Evolutionary conservation across 345 rosid species (phyloP), one percentile per base, ranked within the genome.

Genomic region (Hibiscus syriacus): DNA sequence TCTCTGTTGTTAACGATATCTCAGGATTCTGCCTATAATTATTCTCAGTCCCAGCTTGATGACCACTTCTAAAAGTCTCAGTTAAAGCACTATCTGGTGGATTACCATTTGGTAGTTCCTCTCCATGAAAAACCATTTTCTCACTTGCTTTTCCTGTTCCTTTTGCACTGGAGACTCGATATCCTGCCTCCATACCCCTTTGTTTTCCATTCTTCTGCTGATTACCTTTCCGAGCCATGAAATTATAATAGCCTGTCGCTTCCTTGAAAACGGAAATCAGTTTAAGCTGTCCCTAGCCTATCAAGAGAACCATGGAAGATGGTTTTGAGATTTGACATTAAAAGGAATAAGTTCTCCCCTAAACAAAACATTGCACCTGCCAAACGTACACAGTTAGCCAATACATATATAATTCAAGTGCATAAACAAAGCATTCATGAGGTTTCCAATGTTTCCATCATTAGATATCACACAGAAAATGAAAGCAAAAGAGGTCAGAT

Each of bases 201-300:
- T 75, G 82, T 69, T 78, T 84, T 62, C 92, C 92, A 83, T 85
- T 85, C 85, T 82, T 88, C 80, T 43, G 48, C 48, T 43, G 48
- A 43, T 43, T 43, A 43, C 80, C 48, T 43, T 43, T 43, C 46
- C 97, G 90, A 74, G 98, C 96, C 98, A 92, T 92, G 54, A 9
- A 55, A 77, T 69, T 25, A 50, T 43, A 57, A 19, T 2, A 9
- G 45, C 13, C 7, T 14, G 53, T 39, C 74, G 23, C 54, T 38
- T 23, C 63, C 41, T 48, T 27, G 66, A 50, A 53, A 67, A 64
- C 16, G 11, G 29, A 20, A 60, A 60, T 54, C 17, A 74, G 68
- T 26, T 60, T 29, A 78, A 73, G 53, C 57, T 70, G 64, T 77
- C 70, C 63, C 57, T 43, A 57, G 1, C n/a, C 48, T 43, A 43